Percentiles rank a stretch among this genome's conserved stretches.
phyloP scores from a whole-genome alignment of 78 protist genomes.

The Dictyostelium citrinum region DNA sequence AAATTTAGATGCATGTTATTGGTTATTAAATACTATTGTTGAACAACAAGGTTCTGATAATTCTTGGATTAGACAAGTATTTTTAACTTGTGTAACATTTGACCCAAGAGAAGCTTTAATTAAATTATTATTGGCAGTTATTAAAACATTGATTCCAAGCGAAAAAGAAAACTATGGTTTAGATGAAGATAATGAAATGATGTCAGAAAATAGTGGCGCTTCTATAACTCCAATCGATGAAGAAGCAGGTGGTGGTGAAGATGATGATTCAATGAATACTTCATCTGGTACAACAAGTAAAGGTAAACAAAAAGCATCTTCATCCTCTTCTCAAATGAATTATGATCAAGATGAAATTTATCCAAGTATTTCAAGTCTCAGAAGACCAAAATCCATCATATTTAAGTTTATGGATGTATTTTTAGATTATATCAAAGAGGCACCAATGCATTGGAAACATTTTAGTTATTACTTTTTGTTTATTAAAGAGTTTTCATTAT shows the following conservation, averaged over 20 bases:
- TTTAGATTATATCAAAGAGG: conserved; percentile 32
- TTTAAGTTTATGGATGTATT: conserved; percentile 41
- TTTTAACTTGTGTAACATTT: conserved; percentile 36
- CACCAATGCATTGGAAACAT: conserved; percentile 52
- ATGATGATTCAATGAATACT: not conserved
- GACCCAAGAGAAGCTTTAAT: conserved; percentile 42
- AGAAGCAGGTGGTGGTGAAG: not conserved
- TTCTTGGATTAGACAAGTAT: conserved; percentile 37
- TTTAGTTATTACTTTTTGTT: conserved; percentile 50
- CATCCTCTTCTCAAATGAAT: not conserved
- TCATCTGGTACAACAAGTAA: not conserved
- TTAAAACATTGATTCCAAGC: conserved; percentile 5
- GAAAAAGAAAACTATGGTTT: conserved; percentile 37
- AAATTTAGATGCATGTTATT: conserved; percentile 9
- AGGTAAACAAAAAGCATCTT: conserved; percentile 18
- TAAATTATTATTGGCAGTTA: conserved; percentile 12
- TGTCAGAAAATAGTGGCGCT: not conserved
- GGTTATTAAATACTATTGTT: conserved; percentile 50
- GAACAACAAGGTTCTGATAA: conserved; percentile 1
- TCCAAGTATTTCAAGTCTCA: not conserved
- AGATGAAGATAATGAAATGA: conserved; percentile 27
- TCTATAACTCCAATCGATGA: not conserved
- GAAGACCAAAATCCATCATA: conserved; percentile 16
- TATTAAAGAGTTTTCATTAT: conserved; percentile 33
- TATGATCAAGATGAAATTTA: not conserved